Percentiles rank a stretch among this genome's conserved stretches.
These are phyloP conservation scores for Exobasidium rhododendri DNA, from an alignment of 1,284 basidiomycete species.

Conservation along the genomic window DNA sequence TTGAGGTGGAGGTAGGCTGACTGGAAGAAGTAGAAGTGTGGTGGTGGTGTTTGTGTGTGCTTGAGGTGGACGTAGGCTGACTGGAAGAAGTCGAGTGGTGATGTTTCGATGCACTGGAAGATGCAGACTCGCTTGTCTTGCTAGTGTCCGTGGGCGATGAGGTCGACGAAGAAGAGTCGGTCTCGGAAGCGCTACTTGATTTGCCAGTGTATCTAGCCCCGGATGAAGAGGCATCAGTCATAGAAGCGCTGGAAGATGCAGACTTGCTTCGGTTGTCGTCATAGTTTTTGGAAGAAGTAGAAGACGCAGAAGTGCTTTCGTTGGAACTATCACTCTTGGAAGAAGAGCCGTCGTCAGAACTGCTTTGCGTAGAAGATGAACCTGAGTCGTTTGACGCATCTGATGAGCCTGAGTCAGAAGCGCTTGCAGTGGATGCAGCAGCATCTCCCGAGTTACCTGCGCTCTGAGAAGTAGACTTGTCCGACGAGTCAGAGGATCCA, in stretches of 20 bases:
- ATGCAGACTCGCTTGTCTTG: too few relatives aligned
- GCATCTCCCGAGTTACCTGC: too few relatives aligned
- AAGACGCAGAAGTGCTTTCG: background rate
- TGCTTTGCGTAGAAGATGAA: background rate
- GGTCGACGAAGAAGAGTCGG: too few relatives aligned
- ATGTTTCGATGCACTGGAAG: too few relatives aligned
- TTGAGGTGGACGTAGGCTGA: background rate
- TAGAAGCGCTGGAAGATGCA: too few relatives aligned
- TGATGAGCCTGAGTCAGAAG: background rate
- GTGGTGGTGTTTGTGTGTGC: background rate
- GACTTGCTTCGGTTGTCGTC: background rate
- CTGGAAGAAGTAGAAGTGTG: background rate
- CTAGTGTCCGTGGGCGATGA: too few relatives aligned
- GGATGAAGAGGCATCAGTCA: too few relatives aligned
- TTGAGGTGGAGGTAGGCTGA: background rate
- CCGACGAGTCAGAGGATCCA: too few relatives aligned
- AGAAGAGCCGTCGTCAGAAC: background rate
- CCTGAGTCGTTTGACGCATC: background rate
- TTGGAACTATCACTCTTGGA: background rate
- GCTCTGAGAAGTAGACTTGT: too few relatives aligned
- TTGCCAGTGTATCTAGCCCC: too few relatives aligned
- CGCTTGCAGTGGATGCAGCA: background rate
- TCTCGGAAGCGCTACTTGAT: too few relatives aligned
- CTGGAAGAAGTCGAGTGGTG: too few relatives aligned
- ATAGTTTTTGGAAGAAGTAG: background rate